phyloP scores from a whole-genome alignment of 345 rosid species.

The Lagerstroemia speciosa region DNA sequence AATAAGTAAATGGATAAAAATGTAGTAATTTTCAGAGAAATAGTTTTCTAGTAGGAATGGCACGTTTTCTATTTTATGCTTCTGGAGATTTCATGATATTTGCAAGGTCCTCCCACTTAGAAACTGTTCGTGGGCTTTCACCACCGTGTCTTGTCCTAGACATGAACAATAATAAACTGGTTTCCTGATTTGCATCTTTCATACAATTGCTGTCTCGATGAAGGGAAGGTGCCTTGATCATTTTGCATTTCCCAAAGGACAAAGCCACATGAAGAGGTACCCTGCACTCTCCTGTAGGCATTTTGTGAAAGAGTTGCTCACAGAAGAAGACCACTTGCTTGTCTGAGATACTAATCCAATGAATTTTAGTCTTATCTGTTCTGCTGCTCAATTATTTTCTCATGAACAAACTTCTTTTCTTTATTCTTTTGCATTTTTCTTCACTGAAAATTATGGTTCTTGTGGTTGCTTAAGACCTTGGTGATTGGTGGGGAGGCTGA shows the following conservation, averaged over 20 bases:
- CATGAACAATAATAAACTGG: background rate
- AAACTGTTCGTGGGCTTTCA: slow-evolving; percentile 1
- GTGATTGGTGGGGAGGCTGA: slow-evolving; percentile 6
- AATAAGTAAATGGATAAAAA: background rate
- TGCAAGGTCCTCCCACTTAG: background rate
- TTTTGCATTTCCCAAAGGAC: background rate
- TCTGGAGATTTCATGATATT: background rate
- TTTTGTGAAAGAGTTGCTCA: background rate
- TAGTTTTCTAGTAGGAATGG: background rate
- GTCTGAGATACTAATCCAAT: background rate
- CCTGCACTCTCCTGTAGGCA: background rate
- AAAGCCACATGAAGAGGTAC: background rate
- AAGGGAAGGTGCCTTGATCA: background rate
- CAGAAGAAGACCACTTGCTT: background rate
- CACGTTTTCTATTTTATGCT: background rate
- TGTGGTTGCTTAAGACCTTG: slow-evolving; percentile 2
- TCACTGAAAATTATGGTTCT: background rate
- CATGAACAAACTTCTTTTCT: background rate
- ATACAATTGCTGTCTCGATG: background rate
- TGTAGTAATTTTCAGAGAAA: background rate
- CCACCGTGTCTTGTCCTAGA: background rate
- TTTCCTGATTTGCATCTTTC: background rate
- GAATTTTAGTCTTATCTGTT: background rate
- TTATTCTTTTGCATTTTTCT: background rate
- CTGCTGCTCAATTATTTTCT: background rate